These are phyloP conservation scores for Cryptosporidium meleagridis DNA, from an alignment of 169 alveolate genomes.

Conservation along the genomic window DNA sequence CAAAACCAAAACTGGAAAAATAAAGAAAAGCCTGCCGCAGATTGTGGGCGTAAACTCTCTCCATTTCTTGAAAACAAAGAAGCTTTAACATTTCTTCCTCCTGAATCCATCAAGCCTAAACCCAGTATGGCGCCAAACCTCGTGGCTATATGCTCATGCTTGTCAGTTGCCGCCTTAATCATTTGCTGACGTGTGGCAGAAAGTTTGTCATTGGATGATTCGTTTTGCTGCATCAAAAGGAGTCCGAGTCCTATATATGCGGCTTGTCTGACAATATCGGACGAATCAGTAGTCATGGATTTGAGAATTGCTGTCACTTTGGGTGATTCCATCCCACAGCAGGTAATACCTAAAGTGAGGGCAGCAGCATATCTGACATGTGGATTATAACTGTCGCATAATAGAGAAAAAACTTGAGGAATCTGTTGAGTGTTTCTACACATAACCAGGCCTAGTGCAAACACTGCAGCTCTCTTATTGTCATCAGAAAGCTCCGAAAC, in stretches of 20 bases:
- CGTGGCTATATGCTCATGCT: conserved; percentile 94
- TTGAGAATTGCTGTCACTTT: conserved; percentile 93
- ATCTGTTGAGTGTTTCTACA: conserved; percentile 86
- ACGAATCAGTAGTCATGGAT: conserved; percentile 93
- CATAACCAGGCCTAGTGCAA: conserved; percentile 93
- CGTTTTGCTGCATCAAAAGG: conserved; percentile 88
- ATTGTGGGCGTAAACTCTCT: conserved; percentile 88
- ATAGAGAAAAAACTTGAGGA: conserved; percentile 90
- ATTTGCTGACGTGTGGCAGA: conserved; percentile 83
- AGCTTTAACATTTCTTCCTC: conserved; percentile 88
- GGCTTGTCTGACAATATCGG: conserved; percentile 97
- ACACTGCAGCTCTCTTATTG: conserved; percentile 98
- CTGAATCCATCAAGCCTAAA: conserved; percentile 93
- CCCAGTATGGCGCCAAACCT: conserved; percentile 96
- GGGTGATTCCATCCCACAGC: conserved; percentile 93
- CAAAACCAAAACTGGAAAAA: conserved; percentile 97
- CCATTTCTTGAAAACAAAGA: conserved; percentile 85
- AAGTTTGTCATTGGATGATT: conserved; percentile 85
- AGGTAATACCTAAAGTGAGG: conserved; percentile 96
- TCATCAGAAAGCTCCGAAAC: conserved; percentile 99
- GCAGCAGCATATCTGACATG: conserved; percentile 99
- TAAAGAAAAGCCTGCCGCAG: conserved; percentile 95
- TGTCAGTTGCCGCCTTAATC: conserved; percentile 89
- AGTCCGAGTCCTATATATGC: conserved; percentile 91
- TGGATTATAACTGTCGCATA: conserved; percentile 96